phyloP scores from a whole-genome alignment of 306 rosid genomes.

The Castanospermum australe region DNA sequence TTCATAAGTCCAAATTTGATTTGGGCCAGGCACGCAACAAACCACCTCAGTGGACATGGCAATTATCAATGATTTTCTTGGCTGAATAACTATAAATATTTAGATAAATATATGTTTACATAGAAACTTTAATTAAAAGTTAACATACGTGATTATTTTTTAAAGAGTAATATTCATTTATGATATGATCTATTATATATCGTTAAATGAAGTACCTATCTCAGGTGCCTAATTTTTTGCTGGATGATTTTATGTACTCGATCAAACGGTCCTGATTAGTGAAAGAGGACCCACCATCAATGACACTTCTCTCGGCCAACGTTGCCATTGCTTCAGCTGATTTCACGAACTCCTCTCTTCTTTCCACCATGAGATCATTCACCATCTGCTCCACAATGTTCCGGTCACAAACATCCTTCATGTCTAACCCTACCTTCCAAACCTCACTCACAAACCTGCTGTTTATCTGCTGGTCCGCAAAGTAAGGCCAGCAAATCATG shows the following conservation, averaged over 20 bases:
- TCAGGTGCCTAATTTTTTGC: no score
- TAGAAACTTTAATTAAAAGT: no score
- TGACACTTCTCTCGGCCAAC: background rate
- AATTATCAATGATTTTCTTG: background rate
- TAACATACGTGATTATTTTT: no score
- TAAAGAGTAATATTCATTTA: no score
- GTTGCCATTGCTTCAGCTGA: background rate
- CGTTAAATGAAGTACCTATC: no score
- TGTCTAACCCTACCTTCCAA: conserved; percentile 1
- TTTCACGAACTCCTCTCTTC: background rate
- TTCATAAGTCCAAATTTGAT: no score
- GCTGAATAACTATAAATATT: no score
- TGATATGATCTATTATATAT: no score
- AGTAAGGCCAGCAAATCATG: conserved; percentile 12
- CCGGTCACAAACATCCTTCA: conserved; percentile 9
- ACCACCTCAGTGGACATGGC: background rate
- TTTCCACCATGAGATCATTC: background rate
- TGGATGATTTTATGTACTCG: background rate
- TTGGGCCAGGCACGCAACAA: no score
- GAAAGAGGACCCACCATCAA: conserved; percentile 13
- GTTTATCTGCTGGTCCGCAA: background rate
- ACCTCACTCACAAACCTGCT: conserved; percentile 10
- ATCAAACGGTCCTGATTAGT: background rate
- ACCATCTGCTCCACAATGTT: background rate
- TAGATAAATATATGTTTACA: no score